Conservation (phyloP, 1,139 yeast genomes). For the Yamadazyma pseudoaaseri region DNA sequence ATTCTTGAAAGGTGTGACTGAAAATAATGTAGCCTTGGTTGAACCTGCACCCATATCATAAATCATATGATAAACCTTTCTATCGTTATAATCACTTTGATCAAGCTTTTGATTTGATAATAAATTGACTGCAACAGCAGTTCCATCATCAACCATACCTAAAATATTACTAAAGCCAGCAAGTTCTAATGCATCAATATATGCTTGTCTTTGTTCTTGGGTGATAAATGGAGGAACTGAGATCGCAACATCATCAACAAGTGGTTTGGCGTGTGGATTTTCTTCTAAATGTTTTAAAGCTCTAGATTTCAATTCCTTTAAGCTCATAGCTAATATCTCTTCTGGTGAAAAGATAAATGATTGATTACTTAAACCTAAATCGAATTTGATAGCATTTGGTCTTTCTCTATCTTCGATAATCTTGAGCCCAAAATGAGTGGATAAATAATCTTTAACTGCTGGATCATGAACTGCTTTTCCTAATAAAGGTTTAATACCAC, state of each 20-base stretch:
- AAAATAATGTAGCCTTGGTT: slow-evolving; percentile 79
- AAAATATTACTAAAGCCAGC: slow-evolving; percentile 64
- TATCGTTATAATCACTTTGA: slow-evolving; percentile 30
- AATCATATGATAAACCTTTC: slow-evolving; percentile 62
- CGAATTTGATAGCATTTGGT: slow-evolving; percentile 56
- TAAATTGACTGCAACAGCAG: slow-evolving; percentile 84
- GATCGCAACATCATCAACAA: slow-evolving; percentile 65
- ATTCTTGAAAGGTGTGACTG: slow-evolving; percentile 50
- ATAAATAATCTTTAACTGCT: slow-evolving; percentile 42
- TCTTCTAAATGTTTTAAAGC: slow-evolving; percentile 49
- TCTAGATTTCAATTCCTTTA: slow-evolving; percentile 63
- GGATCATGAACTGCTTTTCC: slow-evolving; percentile 60
- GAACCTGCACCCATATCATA: slow-evolving; percentile 95
- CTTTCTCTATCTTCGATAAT: slow-evolving; percentile 39
- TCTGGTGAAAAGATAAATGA: slow-evolving; percentile 51
- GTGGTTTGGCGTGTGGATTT: slow-evolving; percentile 28
- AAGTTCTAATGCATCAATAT: slow-evolving; percentile 69
- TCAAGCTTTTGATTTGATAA: slow-evolving; percentile 50
- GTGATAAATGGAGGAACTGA: slow-evolving; percentile 75
- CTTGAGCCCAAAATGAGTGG: slow-evolving; percentile 61
- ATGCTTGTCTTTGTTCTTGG: slow-evolving; percentile 65
- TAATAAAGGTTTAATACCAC: slow-evolving; percentile 66
- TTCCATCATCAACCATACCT: slow-evolving; percentile 82
- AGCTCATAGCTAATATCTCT: slow-evolving; percentile 81
- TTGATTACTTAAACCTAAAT: slow-evolving; percentile 47